These are phyloP conservation scores for Chenopodium formosanum DNA, from an alignment of 148 eudicot genomes.

Conservation along the genomic window DNA sequence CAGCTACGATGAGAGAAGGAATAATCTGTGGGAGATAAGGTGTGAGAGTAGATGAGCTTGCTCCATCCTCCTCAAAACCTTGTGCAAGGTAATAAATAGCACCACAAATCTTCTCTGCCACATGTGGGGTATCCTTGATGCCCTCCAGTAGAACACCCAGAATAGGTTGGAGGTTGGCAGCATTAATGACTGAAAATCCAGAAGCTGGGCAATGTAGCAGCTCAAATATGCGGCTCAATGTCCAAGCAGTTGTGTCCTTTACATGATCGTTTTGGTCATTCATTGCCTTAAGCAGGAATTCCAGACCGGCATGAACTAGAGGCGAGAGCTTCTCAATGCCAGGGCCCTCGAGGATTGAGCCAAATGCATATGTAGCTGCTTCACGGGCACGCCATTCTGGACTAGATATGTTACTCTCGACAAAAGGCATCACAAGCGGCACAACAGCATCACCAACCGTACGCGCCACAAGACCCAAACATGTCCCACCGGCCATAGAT, in stretches of 20 bases:
- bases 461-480: conserved; percentile 67
- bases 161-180: conserved; percentile 44
- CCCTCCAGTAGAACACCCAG: conserved; percentile 52
- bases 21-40: conserved; percentile 55
- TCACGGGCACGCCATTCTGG: conserved; percentile 67
- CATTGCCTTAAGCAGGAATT: conserved; percentile 64
- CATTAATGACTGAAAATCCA: conserved; percentile 49
- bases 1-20: conserved; percentile 45
- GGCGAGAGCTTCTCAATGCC: conserved; percentile 53
- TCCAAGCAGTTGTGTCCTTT: conserved; percentile 82
- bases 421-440: conserved; percentile 69
- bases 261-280: conserved; percentile 67
- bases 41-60: conserved; percentile 45
- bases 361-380: conserved; percentile 77
- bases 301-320: conserved; percentile 51
- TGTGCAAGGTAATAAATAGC: conserved; percentile 67
- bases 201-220: conserved; percentile 50
- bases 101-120: conserved; percentile 66
- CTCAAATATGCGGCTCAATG: conserved; percentile 72
- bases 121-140: conserved; percentile 52
- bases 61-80: conserved; percentile 56
- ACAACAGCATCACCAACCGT: conserved; percentile 73
- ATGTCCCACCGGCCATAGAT: conserved; percentile 82
- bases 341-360: conserved; percentile 74
- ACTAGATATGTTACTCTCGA: conserved; percentile 51